phyloP scores from a whole-genome alignment of 2,329 filamentous ascomycete species.

The Penicillium fuscoglaucum region DNA sequence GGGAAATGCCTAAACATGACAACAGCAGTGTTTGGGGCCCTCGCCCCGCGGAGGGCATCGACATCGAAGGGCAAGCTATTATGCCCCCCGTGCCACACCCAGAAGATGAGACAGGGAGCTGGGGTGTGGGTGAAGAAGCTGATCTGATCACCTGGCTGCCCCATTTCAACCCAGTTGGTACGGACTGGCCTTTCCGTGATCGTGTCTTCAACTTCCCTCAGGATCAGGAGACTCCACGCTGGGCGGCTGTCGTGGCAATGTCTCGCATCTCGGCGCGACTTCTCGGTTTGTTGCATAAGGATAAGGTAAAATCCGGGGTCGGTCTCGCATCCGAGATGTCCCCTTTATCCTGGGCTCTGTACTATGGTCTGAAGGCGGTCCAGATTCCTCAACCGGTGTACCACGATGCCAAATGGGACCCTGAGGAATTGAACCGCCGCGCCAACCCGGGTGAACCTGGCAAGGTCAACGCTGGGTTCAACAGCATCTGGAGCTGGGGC shows the following conservation, averaged over 20 bases:
- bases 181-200: slow-evolving; percentile 15
- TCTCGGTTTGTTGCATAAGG: slow-evolving; percentile 6
- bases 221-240: slow-evolving; percentile 5
- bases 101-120: slow-evolving; percentile 1
- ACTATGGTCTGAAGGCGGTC: slow-evolving; percentile 18
- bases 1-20: neutral
- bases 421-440: slow-evolving; percentile 5
- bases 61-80: neutral
- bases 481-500: slow-evolving; percentile 16
- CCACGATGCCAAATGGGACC: slow-evolving; percentile 10
- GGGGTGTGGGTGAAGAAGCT: slow-evolving; percentile 19
- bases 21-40: slow-evolving; percentile 10
- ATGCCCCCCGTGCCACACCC: neutral
- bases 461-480: slow-evolving; percentile 3
- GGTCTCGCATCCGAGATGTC: slow-evolving; percentile 20
- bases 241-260: slow-evolving; percentile 15
- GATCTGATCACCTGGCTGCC: slow-evolving; percentile 19
- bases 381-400: slow-evolving; percentile 16
- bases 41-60: slow-evolving; percentile 1
- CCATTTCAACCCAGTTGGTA: slow-evolving; percentile 13
- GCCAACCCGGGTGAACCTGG: slow-evolving; percentile 15
- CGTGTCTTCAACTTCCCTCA: slow-evolving; percentile 15
- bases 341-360: slow-evolving; percentile 13
- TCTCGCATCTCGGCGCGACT: slow-evolving; percentile 11
- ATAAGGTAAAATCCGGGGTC: slow-evolving; percentile 1